phyloP scores from a whole-genome alignment of 192 early-diverging fungal species.

The Phycomyces nitens region DNA sequence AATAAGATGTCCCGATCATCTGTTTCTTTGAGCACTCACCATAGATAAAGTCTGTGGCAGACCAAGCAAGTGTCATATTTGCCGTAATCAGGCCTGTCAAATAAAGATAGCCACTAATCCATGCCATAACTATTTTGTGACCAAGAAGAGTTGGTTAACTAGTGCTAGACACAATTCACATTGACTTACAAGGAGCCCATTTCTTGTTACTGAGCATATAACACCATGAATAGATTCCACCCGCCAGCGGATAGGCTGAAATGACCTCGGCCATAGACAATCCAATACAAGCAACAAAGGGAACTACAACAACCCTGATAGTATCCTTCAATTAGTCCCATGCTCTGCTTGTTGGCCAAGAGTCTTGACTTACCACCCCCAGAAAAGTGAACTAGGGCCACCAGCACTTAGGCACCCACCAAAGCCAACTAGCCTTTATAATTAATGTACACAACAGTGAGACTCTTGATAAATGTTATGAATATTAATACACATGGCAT shows the following conservation, averaged over 20 bases:
- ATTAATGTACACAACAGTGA: no score
- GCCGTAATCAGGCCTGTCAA: conserved; percentile 15
- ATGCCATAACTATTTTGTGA: conserved; percentile 25
- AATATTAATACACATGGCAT: no score
- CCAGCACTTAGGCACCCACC: conserved; percentile 5
- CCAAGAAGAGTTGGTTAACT: not conserved
- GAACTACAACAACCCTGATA: conserved; percentile 44
- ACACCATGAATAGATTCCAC: conserved; percentile 31
- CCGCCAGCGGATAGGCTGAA: conserved; percentile 30
- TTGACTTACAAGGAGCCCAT: conserved; percentile 25
- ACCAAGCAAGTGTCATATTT: conserved; percentile 34
- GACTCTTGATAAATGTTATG: no score
- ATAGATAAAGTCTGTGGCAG: conserved; percentile 35
- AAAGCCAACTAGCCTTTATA: conserved; percentile 9
- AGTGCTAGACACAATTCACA: no score
- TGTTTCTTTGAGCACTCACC: conserved; percentile 33
- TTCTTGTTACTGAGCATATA: conserved; percentile 11
- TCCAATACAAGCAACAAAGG: conserved; percentile 40
- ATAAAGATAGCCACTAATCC: conserved; percentile 21
- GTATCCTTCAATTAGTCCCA: conserved; percentile 40
- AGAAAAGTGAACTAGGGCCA: conserved; percentile 13
- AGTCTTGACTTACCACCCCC: conserved; percentile 8
- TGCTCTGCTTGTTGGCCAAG: conserved; percentile 8
- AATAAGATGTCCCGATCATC: conserved; percentile 17
- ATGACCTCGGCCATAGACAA: conserved; percentile 48